Conservation (phyloP, 139 green algal genomes). For the Mesotaenium endlicherianum region DNA sequence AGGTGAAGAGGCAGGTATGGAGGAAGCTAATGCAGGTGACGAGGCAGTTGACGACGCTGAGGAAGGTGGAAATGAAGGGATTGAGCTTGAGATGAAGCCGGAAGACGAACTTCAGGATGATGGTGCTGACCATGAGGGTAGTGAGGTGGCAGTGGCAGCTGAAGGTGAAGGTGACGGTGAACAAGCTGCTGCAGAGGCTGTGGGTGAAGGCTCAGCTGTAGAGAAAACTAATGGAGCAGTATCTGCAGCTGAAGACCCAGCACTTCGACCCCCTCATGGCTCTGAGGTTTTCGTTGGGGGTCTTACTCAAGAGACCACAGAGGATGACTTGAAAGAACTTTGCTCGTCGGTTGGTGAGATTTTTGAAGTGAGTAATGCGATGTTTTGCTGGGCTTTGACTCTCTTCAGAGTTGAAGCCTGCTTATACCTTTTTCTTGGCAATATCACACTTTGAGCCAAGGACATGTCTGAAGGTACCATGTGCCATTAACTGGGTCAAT, state of each 20-base stretch:
- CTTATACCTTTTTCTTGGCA: background rate
- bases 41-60: conserved; percentile 22
- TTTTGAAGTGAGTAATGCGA: conserved; percentile 32
- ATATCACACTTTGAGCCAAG: background rate
- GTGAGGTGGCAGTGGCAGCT: background rate
- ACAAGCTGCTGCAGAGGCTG: conserved; percentile 11
- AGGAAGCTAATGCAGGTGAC: conserved; percentile 1
- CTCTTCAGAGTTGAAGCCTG: background rate
- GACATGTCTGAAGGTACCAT: background rate
- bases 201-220: no score
- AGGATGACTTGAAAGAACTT: conserved; percentile 34
- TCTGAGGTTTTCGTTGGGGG: conserved; percentile 49
- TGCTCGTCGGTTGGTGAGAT: conserved; percentile 9
- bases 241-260: conserved; percentile 18
- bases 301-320: conserved; percentile 32
- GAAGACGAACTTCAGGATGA: conserved; percentile 28
- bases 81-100: conserved; percentile 18
- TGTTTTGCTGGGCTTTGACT: background rate
- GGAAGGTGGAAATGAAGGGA: conserved; percentile 1
- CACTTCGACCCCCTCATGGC: conserved; percentile 24
- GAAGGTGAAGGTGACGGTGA: conserved; percentile 9
- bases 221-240: background rate
- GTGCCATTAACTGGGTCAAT: no score
- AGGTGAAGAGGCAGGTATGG: background rate
- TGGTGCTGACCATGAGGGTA: conserved; percentile 27